Percentiles rank a stretch among this genome's conserved stretches.
phyloP scores from a whole-genome alignment of 177 flowering plant genomes.

The Tripterygium wilfordii region DNA sequence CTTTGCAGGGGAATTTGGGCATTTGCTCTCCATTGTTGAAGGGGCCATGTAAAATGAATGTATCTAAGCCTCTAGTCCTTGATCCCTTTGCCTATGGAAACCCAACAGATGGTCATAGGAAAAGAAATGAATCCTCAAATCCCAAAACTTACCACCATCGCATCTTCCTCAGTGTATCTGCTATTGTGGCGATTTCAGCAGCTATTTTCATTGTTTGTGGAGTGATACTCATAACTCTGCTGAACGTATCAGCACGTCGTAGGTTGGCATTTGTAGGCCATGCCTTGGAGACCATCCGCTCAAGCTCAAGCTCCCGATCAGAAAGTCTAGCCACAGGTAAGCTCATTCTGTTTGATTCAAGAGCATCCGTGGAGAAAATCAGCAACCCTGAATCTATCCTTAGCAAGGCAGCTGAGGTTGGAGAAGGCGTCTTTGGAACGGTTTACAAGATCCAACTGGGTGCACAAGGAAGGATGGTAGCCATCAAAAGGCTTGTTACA shows the following conservation, averaged over 20 bases:
- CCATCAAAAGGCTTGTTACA: conserved; percentile 62
- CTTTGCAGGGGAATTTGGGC: conserved; percentile 79
- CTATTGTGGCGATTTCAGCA: conserved; percentile 79
- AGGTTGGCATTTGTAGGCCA: conserved; percentile 56
- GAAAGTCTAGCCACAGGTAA: conserved; percentile 46
- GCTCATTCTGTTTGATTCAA: conserved; percentile 61
- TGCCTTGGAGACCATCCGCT: conserved; percentile 74
- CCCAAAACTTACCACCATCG: conserved; percentile 21
- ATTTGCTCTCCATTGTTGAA: conserved; percentile 81
- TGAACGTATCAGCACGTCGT: conserved; percentile 62
- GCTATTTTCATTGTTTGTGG: conserved; percentile 58
- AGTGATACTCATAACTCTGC: conserved; percentile 58
- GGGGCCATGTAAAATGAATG: conserved; percentile 81
- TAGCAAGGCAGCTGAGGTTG: conserved; percentile 75
- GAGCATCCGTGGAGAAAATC: conserved; percentile 35
- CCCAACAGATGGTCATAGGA: conserved; percentile 24
- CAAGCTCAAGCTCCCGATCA: conserved; percentile 63
- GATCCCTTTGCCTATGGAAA: conserved; percentile 52
- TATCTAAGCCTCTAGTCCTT: conserved; percentile 83
- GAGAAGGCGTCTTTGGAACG: conserved; percentile 79
- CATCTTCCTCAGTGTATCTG: conserved; percentile 71
- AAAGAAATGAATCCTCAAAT: conserved; percentile 7
- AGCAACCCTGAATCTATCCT: conserved; percentile 50
- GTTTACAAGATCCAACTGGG: conserved; percentile 76
- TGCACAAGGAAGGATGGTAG: conserved; percentile 37